Evolutionary conservation across 1,284 basidiomycete genomes (phyloP), one percentile per base, ranked within the genome.

Genomic region (Irpex sp.): DNA sequence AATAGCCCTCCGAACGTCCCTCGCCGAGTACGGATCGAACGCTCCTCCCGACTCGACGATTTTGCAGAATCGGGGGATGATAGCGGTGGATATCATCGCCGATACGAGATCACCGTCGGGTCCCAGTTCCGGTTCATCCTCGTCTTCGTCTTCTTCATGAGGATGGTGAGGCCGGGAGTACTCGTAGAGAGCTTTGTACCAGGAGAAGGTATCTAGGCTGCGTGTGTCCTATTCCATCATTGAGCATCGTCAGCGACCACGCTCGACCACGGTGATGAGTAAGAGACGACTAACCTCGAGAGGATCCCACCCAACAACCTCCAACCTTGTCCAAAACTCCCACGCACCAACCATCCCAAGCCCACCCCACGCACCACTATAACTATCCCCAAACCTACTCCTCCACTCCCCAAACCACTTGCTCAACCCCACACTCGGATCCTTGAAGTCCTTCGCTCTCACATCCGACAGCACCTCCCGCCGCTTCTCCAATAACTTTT

Each of bases 281-380:
- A 5, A 60, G n/a, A 55, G 56, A 53, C 9, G 23, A 76, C 83
- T 66, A 69, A 92, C 93, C 75, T 90, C 83, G 35, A 96, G 80
- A 48, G 91, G 91, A 71, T 94, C 87, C 94, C 96, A 97, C 2
- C 88, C 88, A 4, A 91, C 77, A 71, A 91, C 82, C 75, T 98
- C 96, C 56, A 94, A 77, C 58, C 94, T 80, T 19, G 87, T 87
- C 94, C 94, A 98, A 73, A 96, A 97, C 75, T 97, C 95, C 95
- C 96, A 98, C 45, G 92, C 93, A 61, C 90, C 89, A 0, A 96
- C 88, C 60, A 96, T 82, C 0, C 90, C 93, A 53, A 97, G 77
- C 3, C 93, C 93, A 56, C 94, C 95, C 84, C 91, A 98, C 4
- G 95, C 95, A 55, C 89, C 87, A 2, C 82, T 77, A 75, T 97